These are phyloP conservation scores for Vitis rupestris DNA, from an alignment of 164 flowering plant genomes.

Conservation along the genomic window DNA sequence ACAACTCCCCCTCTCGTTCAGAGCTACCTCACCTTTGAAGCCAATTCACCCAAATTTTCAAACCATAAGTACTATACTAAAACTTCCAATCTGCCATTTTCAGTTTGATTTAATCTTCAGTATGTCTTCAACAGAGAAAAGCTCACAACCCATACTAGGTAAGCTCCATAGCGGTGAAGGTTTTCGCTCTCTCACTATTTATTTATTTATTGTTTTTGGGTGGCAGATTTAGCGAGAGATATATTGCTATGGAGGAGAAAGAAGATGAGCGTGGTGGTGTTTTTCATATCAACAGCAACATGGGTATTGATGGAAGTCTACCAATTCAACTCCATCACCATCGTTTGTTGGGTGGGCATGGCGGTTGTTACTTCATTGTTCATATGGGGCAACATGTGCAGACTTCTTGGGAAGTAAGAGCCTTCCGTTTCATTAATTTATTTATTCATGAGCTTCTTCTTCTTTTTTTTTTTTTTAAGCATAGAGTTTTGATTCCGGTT, in stretches of 20 bases:
- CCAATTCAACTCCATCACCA: constrained; percentile 46
- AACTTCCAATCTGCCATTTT: neutral
- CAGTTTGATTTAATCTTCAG: neutral
- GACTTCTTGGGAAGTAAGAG: constrained; percentile 40
- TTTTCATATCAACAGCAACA: constrained; percentile 27
- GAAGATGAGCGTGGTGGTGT: constrained; percentile 24
- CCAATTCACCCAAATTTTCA: neutral
- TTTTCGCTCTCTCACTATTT: neutral
- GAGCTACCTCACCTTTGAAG: neutral
- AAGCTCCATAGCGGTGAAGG: neutral
- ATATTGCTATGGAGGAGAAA: constrained; percentile 51
- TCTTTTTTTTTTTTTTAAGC: neutral
- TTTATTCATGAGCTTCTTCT: neutral
- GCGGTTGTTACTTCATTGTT: constrained; percentile 29
- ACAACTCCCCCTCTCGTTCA: neutral
- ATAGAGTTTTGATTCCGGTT: neutral
- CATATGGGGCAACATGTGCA: constrained; percentile 33
- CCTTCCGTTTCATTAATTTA: neutral
- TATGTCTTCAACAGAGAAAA: constrained; percentile 8
- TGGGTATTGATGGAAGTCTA: constrained; percentile 51
- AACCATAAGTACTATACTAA: neutral
- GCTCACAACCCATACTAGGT: neutral
- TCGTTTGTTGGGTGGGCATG: constrained; percentile 47
- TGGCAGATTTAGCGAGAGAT: constrained; percentile 28
- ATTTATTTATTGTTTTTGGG: neutral